A percentile compares a stretch with the other conserved stretches of the same genome.
Evolutionary conservation across 139 green algal genomes (phyloP).

Genomic region (Chlamydomonas sp.): DNA sequence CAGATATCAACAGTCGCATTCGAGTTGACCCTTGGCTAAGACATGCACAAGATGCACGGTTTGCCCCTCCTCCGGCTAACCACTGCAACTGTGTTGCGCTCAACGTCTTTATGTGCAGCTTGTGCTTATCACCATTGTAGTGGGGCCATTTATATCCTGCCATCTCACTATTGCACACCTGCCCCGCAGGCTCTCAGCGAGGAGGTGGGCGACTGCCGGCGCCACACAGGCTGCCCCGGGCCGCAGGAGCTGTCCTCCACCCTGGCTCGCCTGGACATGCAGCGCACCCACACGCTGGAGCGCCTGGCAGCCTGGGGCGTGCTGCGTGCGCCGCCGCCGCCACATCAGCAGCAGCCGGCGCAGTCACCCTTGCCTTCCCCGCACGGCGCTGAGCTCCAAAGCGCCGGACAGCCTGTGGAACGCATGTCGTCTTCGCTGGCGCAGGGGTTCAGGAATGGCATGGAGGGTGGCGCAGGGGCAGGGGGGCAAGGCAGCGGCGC

Average conservation of each 20-base stretch:
- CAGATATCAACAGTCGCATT: no score
- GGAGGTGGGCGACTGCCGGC: conserved; percentile 42
- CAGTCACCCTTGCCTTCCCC: neutral
- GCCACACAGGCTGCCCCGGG: conserved; percentile 34
- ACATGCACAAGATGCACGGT: neutral
- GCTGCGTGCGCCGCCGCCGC: neutral
- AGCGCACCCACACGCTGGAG: conserved; percentile 15
- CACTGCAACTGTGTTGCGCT: neutral
- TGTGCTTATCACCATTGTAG: no score
- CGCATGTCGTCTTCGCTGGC: no score
- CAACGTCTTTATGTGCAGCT: neutral
- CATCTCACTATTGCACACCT: neutral
- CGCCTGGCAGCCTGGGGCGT: conserved; percentile 38
- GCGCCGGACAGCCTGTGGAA: neutral
- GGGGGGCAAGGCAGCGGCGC: neutral
- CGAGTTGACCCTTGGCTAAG: neutral
- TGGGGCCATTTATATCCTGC: neutral
- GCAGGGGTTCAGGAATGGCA: neutral
- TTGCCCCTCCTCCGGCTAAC: neutral
- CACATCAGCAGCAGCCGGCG: neutral
- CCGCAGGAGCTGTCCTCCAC: conserved; percentile 40
- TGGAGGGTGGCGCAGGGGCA: neutral
- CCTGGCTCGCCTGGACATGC: conserved; percentile 8
- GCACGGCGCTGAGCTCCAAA: neutral
- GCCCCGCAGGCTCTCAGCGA: conserved; percentile 6